Conservation (phyloP, 2,329 filamentous ascomycete genomes). For the Cadophora luteo-olivacea region DNA sequence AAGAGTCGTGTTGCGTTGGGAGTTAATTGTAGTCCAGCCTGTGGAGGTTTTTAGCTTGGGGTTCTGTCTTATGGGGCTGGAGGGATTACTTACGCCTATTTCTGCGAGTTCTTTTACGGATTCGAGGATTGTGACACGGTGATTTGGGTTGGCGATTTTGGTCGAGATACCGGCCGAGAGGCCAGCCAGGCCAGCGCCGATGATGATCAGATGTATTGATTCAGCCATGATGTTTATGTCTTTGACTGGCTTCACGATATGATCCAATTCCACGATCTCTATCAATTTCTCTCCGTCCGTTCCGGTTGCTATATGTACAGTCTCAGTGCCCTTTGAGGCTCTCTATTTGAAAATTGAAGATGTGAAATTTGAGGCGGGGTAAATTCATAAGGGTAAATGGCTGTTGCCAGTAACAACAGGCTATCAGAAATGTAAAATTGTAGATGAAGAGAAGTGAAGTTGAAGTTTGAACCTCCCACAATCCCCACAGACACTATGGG, state of each 20-base stretch:
- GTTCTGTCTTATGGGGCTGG: not conserved
- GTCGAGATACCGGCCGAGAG: slow-evolving; percentile 49
- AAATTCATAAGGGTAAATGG: not conserved
- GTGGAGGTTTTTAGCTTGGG: not conserved
- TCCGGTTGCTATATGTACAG: too few relatives aligned
- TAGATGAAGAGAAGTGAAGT: too few relatives aligned
- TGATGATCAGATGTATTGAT: slow-evolving; percentile 47
- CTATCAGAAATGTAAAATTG: too few relatives aligned
- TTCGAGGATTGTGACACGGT: slow-evolving; percentile 52
- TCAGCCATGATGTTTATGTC: slow-evolving; percentile 7
- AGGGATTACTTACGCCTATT: slow-evolving; percentile 41
- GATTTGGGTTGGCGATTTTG: slow-evolving; percentile 44
- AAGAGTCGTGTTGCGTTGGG: slow-evolving; percentile 43
- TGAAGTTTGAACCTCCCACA: not conserved
- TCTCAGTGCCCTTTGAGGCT: too few relatives aligned
- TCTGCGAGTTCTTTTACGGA: slow-evolving; percentile 49
- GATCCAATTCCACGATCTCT: not conserved
- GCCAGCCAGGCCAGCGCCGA: slow-evolving; percentile 53
- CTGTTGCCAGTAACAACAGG: not conserved
- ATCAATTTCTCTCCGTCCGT: too few relatives aligned
- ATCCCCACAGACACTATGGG: not conserved
- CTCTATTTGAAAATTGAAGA: too few relatives aligned
- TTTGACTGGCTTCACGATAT: not conserved
- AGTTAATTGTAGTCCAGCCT: slow-evolving; percentile 43
- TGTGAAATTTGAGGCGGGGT: not conserved